phyloP scores from a whole-genome alignment of 2,329 filamentous ascomycete genomes.

The Metarhizium album region DNA sequence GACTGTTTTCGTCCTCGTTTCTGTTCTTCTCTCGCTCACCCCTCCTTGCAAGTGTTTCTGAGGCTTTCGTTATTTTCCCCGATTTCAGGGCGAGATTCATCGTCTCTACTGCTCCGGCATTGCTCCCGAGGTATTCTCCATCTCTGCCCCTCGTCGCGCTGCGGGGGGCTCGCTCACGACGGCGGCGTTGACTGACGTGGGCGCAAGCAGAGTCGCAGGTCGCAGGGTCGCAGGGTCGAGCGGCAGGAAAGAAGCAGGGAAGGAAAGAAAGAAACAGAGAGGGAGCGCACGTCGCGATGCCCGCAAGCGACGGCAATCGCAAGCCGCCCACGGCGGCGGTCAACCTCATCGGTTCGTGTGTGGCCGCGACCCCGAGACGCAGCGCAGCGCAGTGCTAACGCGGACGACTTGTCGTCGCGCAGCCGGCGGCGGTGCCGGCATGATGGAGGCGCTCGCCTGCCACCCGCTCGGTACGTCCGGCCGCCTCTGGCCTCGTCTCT shows the following conservation, averaged over 20 bases:
- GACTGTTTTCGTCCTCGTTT: not conserved
- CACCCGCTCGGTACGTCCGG: constrained; percentile 74
- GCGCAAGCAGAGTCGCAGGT: no score
- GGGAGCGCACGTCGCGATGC: constrained; percentile 14
- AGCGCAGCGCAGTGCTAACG: not conserved
- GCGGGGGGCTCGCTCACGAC: no score
- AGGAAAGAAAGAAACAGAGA: not conserved
- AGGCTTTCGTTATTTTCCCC: no score
- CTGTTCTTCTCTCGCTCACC: not conserved
- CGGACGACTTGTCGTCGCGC: constrained; percentile 3
- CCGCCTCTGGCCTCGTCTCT: constrained; percentile 1
- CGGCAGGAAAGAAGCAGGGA: no score
- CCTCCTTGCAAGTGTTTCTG: no score
- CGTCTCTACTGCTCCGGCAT: no score
- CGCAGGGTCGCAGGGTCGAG: no score
- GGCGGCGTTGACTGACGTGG: no score
- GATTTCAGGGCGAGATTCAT: no score
- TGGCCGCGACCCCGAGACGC: not conserved
- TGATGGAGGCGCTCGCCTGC: constrained; percentile 97
- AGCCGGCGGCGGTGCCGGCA: constrained; percentile 94
- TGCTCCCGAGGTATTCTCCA: no score
- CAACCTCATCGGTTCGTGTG: constrained; percentile 71
- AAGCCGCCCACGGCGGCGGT: constrained; percentile 76
- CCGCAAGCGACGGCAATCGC: constrained; percentile 38
- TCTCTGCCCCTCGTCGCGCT: no score